Evolutionary conservation across 2,329 filamentous ascomycete genomes (phyloP).

Genomic region (Talaromyces verruculosus): DNA sequence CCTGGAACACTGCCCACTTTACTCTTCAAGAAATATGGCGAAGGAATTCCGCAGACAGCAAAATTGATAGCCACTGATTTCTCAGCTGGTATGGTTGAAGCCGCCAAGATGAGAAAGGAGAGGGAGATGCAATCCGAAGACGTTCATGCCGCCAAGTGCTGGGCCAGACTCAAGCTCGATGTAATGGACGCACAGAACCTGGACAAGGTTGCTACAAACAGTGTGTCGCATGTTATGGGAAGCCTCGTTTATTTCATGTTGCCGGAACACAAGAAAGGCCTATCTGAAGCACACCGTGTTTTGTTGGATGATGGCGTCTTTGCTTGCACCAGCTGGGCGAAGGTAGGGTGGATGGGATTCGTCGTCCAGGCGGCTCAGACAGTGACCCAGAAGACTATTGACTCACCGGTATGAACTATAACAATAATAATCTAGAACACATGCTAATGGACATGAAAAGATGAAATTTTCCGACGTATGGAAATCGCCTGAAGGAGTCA

Average conservation of each 20-base stretch:
- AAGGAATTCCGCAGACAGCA: neutral
- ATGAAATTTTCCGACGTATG: neutral
- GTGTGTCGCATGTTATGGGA: constrained; percentile 13
- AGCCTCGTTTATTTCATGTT: constrained; percentile 20
- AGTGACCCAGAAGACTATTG: neutral
- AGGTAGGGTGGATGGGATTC: constrained; percentile 5
- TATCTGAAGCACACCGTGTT: constrained; percentile 14
- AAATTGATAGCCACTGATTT: constrained; percentile 14
- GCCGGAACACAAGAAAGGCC: constrained; percentile 13
- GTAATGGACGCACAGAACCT: constrained; percentile 20
- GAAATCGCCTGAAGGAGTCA: constrained; percentile 9
- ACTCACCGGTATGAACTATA: neutral
- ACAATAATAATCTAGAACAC: neutral
- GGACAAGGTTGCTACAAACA: neutral
- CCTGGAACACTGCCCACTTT: constrained; percentile 15
- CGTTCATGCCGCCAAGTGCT: neutral
- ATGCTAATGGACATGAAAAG: neutral
- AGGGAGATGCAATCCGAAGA: neutral
- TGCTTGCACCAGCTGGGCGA: constrained; percentile 18
- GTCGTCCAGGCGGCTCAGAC: neutral
- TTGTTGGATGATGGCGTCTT: constrained; percentile 16
- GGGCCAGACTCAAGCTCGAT: constrained; percentile 1
- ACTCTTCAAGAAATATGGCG: constrained; percentile 12
- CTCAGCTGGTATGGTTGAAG: constrained; percentile 18
- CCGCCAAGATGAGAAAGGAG: neutral